Conservation (phyloP, 768 basidiomycete species). For the Gautieria morchelliformis region DNA sequence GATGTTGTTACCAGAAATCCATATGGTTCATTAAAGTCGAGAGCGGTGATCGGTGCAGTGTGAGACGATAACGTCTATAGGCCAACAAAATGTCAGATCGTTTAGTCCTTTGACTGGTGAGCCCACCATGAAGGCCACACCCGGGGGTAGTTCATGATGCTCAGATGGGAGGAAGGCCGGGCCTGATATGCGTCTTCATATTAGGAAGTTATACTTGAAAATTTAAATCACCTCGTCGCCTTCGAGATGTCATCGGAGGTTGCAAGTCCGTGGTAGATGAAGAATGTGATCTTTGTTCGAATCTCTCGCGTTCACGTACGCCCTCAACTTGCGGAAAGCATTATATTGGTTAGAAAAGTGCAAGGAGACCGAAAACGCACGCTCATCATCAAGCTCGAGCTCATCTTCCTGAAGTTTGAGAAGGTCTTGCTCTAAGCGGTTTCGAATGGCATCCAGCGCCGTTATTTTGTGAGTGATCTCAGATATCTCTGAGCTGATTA, state of each 20-base stretch:
- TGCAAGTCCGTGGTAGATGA: constrained; percentile 30
- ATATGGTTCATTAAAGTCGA: constrained; percentile 97
- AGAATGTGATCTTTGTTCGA: constrained; percentile 43
- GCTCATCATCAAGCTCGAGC: constrained; percentile 91
- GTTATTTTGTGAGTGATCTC: constrained; percentile 90
- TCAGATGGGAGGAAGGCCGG: constrained; percentile 96
- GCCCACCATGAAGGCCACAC: constrained; percentile 92
- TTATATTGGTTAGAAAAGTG: background rate
- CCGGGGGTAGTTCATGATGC: constrained; percentile 89
- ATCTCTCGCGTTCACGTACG: constrained; percentile 73
- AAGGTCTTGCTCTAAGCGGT: constrained; percentile 72
- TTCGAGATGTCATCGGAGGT: constrained; percentile 50
- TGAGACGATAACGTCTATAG: constrained; percentile 74
- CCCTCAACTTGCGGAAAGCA: constrained; percentile 60
- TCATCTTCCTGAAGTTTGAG: constrained; percentile 90
- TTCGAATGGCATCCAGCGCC: constrained; percentile 69
- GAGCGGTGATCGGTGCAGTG: constrained; percentile 68
- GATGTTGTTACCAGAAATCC: constrained; percentile 86
- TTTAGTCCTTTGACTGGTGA: constrained; percentile 11
- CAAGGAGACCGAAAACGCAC: constrained; percentile 37
- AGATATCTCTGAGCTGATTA: constrained; percentile 77
- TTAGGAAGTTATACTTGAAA: background rate
- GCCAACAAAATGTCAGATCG: background rate
- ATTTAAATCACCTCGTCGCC: constrained; percentile 47
- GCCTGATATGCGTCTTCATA: constrained; percentile 32